Evolutionary conservation across 768 basidiomycete genomes (phyloP), one percentile per base, ranked within the genome.

Genomic region (Psilocybe sp.): DNA sequence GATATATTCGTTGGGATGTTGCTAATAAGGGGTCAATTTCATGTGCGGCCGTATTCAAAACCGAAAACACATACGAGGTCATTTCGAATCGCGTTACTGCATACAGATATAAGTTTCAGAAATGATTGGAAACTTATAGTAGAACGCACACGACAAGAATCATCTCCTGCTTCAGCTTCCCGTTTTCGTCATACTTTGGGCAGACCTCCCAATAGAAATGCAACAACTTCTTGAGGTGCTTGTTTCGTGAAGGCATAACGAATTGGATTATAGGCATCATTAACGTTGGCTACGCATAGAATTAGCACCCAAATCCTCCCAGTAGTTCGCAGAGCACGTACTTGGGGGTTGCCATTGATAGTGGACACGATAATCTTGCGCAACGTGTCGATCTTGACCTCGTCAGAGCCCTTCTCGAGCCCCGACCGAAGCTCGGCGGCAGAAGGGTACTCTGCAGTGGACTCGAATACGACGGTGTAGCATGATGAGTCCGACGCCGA

Each of bases 1-100:
- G 60, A 99, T 97, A 68, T 98, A 99, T 75, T 99, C 97, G 61
- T 99, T 98, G 8, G 96, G 95, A 62, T 99, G 97, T 94, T 98
- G 95, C 90, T 95, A 55, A 11, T 20, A 19, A 37, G 23, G 32
- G 13, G 38, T 59, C 5, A 53, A 46, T 46, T 7, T 28, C 23
- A 33, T 43, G 35, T 36, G 48, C 44, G 34, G 45, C 41, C 46
- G 32, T 32, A 28, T 46, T 42, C 46, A 16, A 47, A 40, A 7
- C 48, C 54, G 31, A 10, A 46, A 28, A 28, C 13, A 74, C 89
- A 57, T 56, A 94, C 93, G 47, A 98, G 82, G 74, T 99, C 96
- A 68, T 98, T 97, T 54, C 94, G 89, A 66, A 98, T 93, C 45
- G 97, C 94, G 64, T 98, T 98, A 56, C 93, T 95, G 13, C 31